A percentile compares a stretch with the other conserved stretches of the same genome.
phyloP scores from a whole-genome alignment of 1,139 yeast species.

The Kazachstania sp. region DNA sequence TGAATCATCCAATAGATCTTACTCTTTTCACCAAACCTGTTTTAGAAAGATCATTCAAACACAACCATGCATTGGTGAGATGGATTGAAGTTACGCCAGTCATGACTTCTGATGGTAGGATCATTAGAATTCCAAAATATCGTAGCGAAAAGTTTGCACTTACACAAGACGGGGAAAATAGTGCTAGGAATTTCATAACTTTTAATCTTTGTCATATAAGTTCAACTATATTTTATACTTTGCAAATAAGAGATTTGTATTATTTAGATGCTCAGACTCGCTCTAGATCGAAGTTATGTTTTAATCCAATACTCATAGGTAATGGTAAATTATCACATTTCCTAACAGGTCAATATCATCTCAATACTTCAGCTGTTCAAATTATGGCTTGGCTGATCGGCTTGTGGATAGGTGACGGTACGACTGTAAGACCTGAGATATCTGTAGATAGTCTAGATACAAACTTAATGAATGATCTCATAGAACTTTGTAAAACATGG shows the following conservation, averaged over 20 bases:
- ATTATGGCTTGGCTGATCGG: constrained; percentile 32
- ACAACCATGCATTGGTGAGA: constrained; percentile 13
- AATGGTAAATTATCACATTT: constrained; percentile 22
- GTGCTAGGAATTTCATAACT: constrained; percentile 11
- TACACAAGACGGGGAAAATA: constrained; percentile 16
- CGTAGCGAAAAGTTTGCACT: constrained; percentile 20
- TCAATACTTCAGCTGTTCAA: constrained; percentile 16
- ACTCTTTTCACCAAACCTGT: constrained; percentile 22
- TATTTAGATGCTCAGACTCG: constrained; percentile 25
- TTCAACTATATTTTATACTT: constrained; percentile 29
- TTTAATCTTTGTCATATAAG: constrained; percentile 6
- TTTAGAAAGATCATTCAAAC: constrained; percentile 17
- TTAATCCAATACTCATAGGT: constrained; percentile 32
- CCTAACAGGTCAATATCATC: constrained; percentile 18
- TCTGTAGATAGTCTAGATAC: constrained; percentile 27
- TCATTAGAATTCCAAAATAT: constrained; percentile 18
- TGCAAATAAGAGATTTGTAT: constrained; percentile 33
- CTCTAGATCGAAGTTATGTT: constrained; percentile 28
- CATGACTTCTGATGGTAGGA: constrained; percentile 17
- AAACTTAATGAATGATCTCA: constrained; percentile 16
- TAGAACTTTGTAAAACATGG: constrained; percentile 19
- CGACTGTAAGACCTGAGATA: constrained; percentile 22
- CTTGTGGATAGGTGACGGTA: constrained; percentile 27
- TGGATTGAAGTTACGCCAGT: constrained; percentile 16
- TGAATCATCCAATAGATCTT: constrained; percentile 32